These are phyloP conservation scores for Fagopyrum homotropicum DNA, from an alignment of 148 eudicot genomes.

Conservation along the genomic window DNA sequence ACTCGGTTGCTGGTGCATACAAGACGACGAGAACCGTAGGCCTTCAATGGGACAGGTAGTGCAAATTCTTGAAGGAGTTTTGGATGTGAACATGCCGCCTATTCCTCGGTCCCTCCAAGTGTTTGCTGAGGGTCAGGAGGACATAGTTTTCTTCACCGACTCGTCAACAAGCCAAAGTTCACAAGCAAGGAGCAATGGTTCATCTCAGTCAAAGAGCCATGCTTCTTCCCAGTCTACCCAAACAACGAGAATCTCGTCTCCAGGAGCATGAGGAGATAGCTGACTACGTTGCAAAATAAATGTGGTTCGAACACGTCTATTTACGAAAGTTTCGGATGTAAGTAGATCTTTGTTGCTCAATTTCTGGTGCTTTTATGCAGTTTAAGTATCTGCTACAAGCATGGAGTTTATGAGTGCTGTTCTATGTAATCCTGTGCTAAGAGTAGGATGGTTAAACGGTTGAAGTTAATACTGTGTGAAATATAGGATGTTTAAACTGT, in stretches of 20 bases:
- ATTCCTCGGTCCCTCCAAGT: conserved; percentile 41
- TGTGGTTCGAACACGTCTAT: neutral
- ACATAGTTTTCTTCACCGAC: conserved; percentile 44
- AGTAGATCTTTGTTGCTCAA: neutral
- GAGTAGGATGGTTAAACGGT: neutral
- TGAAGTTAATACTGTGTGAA: neutral
- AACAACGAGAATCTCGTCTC: neutral
- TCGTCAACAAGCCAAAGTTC: conserved; percentile 45
- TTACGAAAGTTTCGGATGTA: neutral
- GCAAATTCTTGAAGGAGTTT: conserved; percentile 61
- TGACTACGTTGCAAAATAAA: neutral
- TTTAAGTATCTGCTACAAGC: neutral
- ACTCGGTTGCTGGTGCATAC: conserved; percentile 72
- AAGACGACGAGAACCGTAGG: conserved; percentile 51
- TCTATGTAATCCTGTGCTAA: neutral
- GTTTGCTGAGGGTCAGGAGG: conserved; percentile 34
- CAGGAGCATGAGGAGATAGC: neutral
- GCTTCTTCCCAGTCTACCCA: neutral
- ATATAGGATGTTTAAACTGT: neutral
- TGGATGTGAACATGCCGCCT: conserved; percentile 60
- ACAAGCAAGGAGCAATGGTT: conserved; percentile 19
- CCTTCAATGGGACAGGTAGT: conserved; percentile 71
- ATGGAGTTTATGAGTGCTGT: neutral
- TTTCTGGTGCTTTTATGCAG: neutral
- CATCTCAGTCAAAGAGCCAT: neutral